Base-by-base conservation (phyloP, 148 eudicot genomes). In the Nepenthes mirabilis region DNA sequence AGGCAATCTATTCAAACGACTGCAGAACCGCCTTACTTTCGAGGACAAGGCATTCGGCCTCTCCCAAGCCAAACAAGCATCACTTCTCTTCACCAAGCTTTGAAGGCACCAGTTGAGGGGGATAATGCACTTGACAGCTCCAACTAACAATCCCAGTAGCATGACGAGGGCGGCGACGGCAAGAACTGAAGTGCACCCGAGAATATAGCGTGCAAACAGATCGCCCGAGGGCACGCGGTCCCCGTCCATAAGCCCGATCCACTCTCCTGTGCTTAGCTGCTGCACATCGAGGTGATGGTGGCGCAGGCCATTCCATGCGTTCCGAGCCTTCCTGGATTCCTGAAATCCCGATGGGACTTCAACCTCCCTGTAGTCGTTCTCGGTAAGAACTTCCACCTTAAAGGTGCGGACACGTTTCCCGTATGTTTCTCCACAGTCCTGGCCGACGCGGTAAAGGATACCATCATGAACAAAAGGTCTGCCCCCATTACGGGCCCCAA, bases 181-280 rank as follows among this genome's bases (percentile, higher is more conserved):
- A 9, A 84, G 9, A 60, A 82, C 60, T 2, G 88, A 86, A 51
- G 75, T 75, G 60, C 62, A 83, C 3, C 99, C 99, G 33, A 84
- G 65, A 51, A 81, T 37, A 55, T 74, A 74, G 23, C 96, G 85
- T 5, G 63, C 75, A 61, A 59, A 35, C 11, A 76, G 14, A 57
- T 93, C 95, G 9, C 99, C 99, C 0, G 99, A 93, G 3, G 89
- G 89, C 48, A 89, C 91, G 34, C 95, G 80, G 47, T 93, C 99
- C 36, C 95, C 99, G 64, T 93, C 99, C 77, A 84, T 73, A 56
- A 93, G 68, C 51, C 78, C 96, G 34, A 93, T 68, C 99, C 99
- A 93, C 65, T 78, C 71, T 7, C 95, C 85, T 1, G 91, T 69
- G 64, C 76, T 73, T 43, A 93, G 82, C 74, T 70, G 79, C 66